These are phyloP conservation scores for Mycogone perniciosa DNA, from an alignment of 2,329 filamentous ascomycete species.

Conservation along the genomic window DNA sequence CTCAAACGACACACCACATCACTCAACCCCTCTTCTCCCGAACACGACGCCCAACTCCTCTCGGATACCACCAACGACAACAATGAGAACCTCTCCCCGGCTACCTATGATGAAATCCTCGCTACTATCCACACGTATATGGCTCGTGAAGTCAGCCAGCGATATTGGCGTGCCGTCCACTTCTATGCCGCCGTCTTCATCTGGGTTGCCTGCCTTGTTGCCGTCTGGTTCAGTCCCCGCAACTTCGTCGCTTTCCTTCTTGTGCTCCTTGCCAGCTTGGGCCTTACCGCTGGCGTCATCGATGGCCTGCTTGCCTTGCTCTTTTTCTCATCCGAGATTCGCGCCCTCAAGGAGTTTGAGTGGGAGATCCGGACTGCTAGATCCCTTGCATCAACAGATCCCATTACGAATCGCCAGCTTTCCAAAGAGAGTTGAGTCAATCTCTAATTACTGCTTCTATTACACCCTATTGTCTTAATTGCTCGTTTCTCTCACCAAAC, in stretches of 20 bases:
- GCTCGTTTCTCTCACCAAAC: too few species aligned
- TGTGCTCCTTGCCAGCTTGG: constrained; percentile 71
- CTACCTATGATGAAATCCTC: constrained; percentile 60
- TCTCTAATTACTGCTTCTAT: too few species aligned
- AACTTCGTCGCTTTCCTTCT: constrained; percentile 76
- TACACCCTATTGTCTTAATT: too few species aligned
- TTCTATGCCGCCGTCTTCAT: constrained; percentile 63
- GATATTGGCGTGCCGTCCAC: constrained; percentile 63
- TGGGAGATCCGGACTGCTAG: constrained; percentile 79
- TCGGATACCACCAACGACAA: constrained; percentile 17
- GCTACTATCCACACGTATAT: constrained; percentile 62
- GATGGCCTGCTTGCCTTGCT: constrained; percentile 82
- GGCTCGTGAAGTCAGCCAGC: constrained; percentile 64
- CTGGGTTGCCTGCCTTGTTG: constrained; percentile 68
- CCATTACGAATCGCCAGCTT: background rate
- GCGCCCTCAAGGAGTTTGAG: constrained; percentile 81
- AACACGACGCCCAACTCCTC: constrained; percentile 29
- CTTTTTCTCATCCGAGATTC: constrained; percentile 79
- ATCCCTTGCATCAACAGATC: constrained; percentile 26
- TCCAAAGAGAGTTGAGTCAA: background rate
- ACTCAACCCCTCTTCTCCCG: constrained; percentile 13
- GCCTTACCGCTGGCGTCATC: constrained; percentile 67
- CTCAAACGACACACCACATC: constrained; percentile 45
- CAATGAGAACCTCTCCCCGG: constrained; percentile 18
- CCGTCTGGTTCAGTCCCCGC: constrained; percentile 75